Conservation (phyloP, 75 land plant species). For the Cryptomeria japonica region DNA sequence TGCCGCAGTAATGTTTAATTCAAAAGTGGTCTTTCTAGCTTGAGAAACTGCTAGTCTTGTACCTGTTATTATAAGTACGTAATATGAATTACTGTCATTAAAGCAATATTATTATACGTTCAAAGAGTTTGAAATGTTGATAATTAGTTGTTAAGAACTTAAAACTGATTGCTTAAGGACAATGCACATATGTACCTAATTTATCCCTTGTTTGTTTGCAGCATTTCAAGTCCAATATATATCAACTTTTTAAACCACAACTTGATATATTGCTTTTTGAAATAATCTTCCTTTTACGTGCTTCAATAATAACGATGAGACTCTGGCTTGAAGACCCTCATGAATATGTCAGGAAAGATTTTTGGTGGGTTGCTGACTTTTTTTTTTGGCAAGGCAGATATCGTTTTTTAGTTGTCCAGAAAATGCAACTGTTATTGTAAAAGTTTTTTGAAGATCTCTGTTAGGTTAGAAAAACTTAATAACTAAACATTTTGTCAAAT, state of each 20-base stretch:
- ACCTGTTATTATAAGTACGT: neutral
- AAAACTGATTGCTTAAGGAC: neutral
- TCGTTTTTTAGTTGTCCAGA: neutral
- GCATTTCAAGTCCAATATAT: slow-evolving; percentile 82
- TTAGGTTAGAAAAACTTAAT: neutral
- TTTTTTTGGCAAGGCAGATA: neutral
- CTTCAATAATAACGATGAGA: slow-evolving; percentile 89
- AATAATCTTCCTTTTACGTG: slow-evolving; percentile 96
- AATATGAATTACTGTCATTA: neutral
- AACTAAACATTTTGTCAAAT: no score
- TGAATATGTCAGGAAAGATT: slow-evolving; percentile 97
- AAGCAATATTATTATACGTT: neutral
- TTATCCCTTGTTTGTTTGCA: slow-evolving; percentile 27
- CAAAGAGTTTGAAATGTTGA: neutral
- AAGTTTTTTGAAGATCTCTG: neutral
- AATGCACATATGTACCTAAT: neutral
- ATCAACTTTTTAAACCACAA: slow-evolving; percentile 75
- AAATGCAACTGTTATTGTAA: neutral
- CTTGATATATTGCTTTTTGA: slow-evolving; percentile 90
- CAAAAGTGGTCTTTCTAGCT: neutral
- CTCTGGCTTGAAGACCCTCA: slow-evolving; percentile 98
- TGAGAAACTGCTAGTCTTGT: neutral
- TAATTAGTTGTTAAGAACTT: neutral
- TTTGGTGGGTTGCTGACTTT: slow-evolving; percentile 68
- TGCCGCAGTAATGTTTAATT: neutral